A percentile compares a stretch with the other conserved stretches of the same genome.
Conservation (phyloP, 2,329 filamentous ascomycete genomes). For the Thelonectria discophora region DNA sequence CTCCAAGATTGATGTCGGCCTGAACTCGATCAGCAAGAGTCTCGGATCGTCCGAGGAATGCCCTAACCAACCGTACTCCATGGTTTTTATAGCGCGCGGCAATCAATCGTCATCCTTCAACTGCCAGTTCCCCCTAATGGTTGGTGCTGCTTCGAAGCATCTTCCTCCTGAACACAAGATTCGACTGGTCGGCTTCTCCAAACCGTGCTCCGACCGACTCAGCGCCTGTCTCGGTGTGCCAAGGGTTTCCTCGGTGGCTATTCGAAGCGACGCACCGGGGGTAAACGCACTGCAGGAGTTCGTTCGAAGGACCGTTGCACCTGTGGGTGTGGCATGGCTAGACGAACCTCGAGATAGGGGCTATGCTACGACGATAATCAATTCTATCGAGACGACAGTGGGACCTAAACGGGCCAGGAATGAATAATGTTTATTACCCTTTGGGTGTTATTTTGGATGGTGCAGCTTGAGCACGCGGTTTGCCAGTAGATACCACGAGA, state of each 20-base stretch:
- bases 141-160: slow-evolving; percentile 58
- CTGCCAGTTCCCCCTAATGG: slow-evolving; percentile 66
- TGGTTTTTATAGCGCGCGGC: slow-evolving; percentile 67
- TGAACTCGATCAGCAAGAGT: slow-evolving; percentile 69
- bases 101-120: slow-evolving; percentile 67
- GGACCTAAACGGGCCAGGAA: slow-evolving; percentile 44
- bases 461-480: background rate
- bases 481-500: background rate
- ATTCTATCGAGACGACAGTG: slow-evolving; percentile 47
- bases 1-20: slow-evolving; percentile 69
- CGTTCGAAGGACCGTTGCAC: slow-evolving; percentile 60
- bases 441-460: background rate
- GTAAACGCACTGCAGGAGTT: slow-evolving; percentile 66
- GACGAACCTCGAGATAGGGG: slow-evolving; percentile 31
- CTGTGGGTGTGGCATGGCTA: slow-evolving; percentile 65
- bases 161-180: slow-evolving; percentile 52
- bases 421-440: slow-evolving; percentile 12
- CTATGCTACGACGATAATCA: slow-evolving; percentile 49
- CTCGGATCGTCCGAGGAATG: slow-evolving; percentile 46
- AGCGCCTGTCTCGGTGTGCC: slow-evolving; percentile 67
- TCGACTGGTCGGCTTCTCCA: slow-evolving; percentile 70
- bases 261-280: slow-evolving; percentile 65
- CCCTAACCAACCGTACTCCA: slow-evolving; percentile 51
- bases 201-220: slow-evolving; percentile 65
- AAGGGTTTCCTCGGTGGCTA: slow-evolving; percentile 70